Conservation (phyloP, 345 rosid species). For the Eucalyptus regnans region DNA sequence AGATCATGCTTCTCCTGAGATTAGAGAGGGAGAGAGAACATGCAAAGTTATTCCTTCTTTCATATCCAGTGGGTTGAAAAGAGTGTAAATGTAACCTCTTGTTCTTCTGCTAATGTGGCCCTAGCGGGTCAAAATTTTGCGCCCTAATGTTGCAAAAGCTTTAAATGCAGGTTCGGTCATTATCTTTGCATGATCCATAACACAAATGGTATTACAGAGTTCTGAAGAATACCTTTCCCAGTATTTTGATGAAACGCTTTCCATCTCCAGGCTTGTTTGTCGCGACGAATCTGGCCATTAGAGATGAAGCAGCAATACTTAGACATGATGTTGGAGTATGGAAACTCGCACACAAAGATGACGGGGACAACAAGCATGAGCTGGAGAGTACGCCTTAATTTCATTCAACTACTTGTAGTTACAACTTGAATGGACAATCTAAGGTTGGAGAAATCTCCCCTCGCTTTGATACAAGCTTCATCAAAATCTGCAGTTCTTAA, state of each 20-base stretch:
- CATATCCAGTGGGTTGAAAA: neutral
- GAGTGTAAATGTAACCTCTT: neutral
- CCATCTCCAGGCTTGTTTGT: constrained; percentile 79
- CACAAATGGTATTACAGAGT: neutral
- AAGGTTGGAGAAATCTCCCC: neutral
- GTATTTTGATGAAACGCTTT: constrained; percentile 64
- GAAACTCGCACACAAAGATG: neutral
- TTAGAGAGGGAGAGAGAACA: neutral
- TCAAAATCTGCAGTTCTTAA: neutral
- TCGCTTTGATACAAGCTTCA: neutral
- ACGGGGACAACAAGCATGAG: neutral
- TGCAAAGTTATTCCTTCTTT: neutral
- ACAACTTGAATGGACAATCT: neutral
- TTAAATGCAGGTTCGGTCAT: neutral
- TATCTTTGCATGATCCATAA: neutral
- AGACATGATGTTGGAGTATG: neutral
- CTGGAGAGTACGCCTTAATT: neutral
- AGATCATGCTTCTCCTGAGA: constrained; percentile 85
- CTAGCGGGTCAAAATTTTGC: neutral
- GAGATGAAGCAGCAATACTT: neutral
- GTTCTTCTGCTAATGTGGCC: neutral
- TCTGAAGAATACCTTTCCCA: constrained; percentile 48
- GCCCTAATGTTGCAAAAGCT: neutral
- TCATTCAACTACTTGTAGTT: neutral
- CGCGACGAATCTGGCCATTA: constrained; percentile 37